Evolutionary conservation across 176 grass and related monocot species (phyloP), one percentile per base, ranked within the genome.

Genomic region (Oropetium thomaeum): DNA sequence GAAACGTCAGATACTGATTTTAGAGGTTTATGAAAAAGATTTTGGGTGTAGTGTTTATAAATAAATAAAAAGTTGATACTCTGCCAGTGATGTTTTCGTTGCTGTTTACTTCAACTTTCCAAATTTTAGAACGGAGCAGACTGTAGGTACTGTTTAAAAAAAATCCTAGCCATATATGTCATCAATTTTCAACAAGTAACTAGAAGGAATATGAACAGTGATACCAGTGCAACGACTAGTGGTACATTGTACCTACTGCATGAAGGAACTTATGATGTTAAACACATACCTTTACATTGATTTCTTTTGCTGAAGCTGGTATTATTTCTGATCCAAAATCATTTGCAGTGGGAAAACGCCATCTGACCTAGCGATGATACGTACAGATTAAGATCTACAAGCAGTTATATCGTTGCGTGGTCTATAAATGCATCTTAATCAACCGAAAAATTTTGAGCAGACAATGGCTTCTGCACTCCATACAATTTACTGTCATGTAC

Each of bases 271-370:
- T 43, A 64, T 19, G 3, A 28, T 65, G 49, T 72, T 17, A 79
- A 52, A 38, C 63, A 33, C 66, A 1, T 31, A 92, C 96, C 91
- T 88, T 92, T 63, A 90, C 84, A 57, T 81, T 49, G 25, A 87
- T 83, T 76, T 98, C 96, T 75, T 76, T 92, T 60, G 96, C 81
- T 59, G 84, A 77, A 55, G 91, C 88, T 33, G 91, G 95, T 81
- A 97, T 97, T 78, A 97, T 93, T 92, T 97, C 95, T 49, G 91
- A 94, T 62, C 96, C 96, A 73, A 98, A 98, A 76, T 94, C 96
- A 86, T 98, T 98, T 62, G 96, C 90, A 66, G 91, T 94, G 49
- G 96, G 96, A 89, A 98, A 98, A 55, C 89, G 78, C 91, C 91
- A 94, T 87, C 96, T 98, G 96, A 86, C 80, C 81, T 85, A 94